phyloP scores from a whole-genome alignment of 2,329 filamentous ascomycete species.

The Colletotrichum chrysophilum region DNA sequence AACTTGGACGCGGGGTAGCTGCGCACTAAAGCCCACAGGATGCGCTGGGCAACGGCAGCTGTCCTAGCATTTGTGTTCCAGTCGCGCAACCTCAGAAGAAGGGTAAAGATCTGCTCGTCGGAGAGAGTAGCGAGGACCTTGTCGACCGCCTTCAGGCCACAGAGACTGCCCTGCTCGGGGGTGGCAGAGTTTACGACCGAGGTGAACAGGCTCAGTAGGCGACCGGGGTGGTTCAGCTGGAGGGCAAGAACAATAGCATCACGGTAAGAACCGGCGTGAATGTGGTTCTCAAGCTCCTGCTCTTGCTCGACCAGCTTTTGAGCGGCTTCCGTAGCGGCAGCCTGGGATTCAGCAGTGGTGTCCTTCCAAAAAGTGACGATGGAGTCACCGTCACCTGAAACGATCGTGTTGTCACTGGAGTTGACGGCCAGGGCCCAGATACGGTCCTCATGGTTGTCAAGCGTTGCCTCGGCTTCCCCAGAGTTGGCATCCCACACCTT shows the following conservation, averaged over 20 bases:
- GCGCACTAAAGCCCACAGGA: slow-evolving; percentile 79
- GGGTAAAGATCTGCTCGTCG: slow-evolving; percentile 83
- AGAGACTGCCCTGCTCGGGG: slow-evolving; percentile 67
- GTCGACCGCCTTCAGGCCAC: slow-evolving; percentile 75
- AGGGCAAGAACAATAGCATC: slow-evolving; percentile 92
- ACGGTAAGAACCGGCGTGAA: slow-evolving; percentile 84
- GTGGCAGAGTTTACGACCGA: slow-evolving; percentile 71
- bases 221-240: slow-evolving; percentile 91
- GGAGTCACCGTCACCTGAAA: slow-evolving; percentile 91
- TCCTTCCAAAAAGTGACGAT: slow-evolving; percentile 96
- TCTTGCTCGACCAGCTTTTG: slow-evolving; percentile 89
- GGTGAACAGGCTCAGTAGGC: slow-evolving; percentile 84
- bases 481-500: slow-evolving; percentile 93
- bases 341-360: slow-evolving; percentile 81
- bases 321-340: slow-evolving; percentile 74
- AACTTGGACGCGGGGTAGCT: slow-evolving; percentile 82
- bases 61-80: slow-evolving; percentile 98
- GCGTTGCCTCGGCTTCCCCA: slow-evolving; percentile 84
- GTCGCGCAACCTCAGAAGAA: slow-evolving; percentile 84
- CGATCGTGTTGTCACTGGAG: slow-evolving; percentile 71
- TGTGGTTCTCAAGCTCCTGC: slow-evolving; percentile 92
- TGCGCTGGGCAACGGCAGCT: slow-evolving; percentile 81
- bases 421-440: slow-evolving; percentile 89
- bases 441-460: slow-evolving; percentile 96
- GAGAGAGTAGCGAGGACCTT: slow-evolving; percentile 80